phyloP scores from a whole-genome alignment of 371 early-diverging fungal species.

The Rhizopus stolonifer region DNA sequence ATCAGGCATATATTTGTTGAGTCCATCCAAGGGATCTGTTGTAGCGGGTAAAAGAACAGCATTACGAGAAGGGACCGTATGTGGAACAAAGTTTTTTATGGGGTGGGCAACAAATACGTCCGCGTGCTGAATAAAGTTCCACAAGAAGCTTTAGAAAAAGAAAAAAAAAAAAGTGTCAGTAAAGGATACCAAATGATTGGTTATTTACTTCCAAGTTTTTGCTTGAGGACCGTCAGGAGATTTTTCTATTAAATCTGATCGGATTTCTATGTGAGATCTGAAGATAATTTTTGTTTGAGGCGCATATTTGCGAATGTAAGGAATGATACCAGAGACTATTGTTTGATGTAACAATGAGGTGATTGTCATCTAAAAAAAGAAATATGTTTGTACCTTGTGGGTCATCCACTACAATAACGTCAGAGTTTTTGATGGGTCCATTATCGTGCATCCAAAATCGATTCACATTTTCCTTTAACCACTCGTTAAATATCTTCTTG shows the following conservation, averaged over 20 bases:
- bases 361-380: too few relatives aligned
- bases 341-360: background rate
- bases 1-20: slow-evolving; percentile 65
- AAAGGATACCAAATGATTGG: too few relatives aligned
- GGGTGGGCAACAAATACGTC: slow-evolving; percentile 85
- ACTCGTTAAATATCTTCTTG: slow-evolving; percentile 66
- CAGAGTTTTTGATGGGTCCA: slow-evolving; percentile 66
- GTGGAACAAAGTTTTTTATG: slow-evolving; percentile 71
- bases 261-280: slow-evolving; percentile 86
- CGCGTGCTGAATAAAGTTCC: slow-evolving; percentile 68
- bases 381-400: slow-evolving; percentile 69
- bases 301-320: slow-evolving; percentile 69
- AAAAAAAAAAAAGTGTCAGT: background rate
- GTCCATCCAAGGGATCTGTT: slow-evolving; percentile 75
- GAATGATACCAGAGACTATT: slow-evolving; percentile 76
- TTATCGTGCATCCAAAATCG: slow-evolving; percentile 73
- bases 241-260: slow-evolving; percentile 67
- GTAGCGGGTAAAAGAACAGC: slow-evolving; percentile 74
- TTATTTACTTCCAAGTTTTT: slow-evolving; percentile 59
- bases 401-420: slow-evolving; percentile 87
- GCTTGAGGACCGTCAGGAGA: slow-evolving; percentile 60
- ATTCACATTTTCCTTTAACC: slow-evolving; percentile 76
- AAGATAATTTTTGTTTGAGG: slow-evolving; percentile 74
- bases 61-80: slow-evolving; percentile 60
- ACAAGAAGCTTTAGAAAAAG: slow-evolving; percentile 62